phyloP scores from a whole-genome alignment of 805 yeast genomes.

The Priceomyces fermenticarens region DNA sequence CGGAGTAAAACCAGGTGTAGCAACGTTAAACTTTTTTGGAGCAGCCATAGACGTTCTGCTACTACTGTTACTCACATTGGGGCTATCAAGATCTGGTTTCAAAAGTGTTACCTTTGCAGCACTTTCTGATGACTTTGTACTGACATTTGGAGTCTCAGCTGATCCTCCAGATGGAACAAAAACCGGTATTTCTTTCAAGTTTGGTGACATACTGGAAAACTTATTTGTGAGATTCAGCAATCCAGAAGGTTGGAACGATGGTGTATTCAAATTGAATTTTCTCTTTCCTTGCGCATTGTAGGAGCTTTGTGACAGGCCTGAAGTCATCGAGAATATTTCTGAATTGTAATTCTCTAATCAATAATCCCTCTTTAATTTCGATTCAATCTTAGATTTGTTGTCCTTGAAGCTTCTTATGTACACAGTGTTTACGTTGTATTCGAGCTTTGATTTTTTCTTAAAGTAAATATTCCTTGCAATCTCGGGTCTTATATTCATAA shows the following conservation, averaged over 20 bases:
- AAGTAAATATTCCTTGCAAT: no score
- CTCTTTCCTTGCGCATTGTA: slow-evolving; percentile 25
- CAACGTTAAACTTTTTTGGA: slow-evolving; percentile 30
- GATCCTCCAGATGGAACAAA: slow-evolving; percentile 42
- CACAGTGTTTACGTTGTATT: no score
- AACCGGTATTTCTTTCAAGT: slow-evolving; percentile 44
- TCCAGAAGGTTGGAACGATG: slow-evolving; percentile 42
- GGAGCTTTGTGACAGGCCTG: slow-evolving; percentile 8
- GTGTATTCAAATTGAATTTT: slow-evolving; percentile 39
- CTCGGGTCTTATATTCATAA: no score
- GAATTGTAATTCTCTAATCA: neutral
- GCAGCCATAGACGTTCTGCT: neutral
- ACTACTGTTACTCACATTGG: slow-evolving; percentile 1
- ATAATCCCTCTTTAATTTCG: no score
- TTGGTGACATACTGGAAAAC: slow-evolving; percentile 48
- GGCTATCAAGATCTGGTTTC: slow-evolving; percentile 1
- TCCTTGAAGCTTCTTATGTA: no score
- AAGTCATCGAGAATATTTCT: neutral
- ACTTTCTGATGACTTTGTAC: neutral
- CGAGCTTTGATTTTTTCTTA: no score
- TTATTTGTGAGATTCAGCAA: slow-evolving; percentile 26
- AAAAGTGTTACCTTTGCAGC: neutral
- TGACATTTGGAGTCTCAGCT: neutral
- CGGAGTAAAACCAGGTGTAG: slow-evolving; percentile 42
- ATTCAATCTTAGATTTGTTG: no score